Conservation (phyloP, 2,329 filamentous ascomycete genomes). For the Chaetomium olivaceum region DNA sequence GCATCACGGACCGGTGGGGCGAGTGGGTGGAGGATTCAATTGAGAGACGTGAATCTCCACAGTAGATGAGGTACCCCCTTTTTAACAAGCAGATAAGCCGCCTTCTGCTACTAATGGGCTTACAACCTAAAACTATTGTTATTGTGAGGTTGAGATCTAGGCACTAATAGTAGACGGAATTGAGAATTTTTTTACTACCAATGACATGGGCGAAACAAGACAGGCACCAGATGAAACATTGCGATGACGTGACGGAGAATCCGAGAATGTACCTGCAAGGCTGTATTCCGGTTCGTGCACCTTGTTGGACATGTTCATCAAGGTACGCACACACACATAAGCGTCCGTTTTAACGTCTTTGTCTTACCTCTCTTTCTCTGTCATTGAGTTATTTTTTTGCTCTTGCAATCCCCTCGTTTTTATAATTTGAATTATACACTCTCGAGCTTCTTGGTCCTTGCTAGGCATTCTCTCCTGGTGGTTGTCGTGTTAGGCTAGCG, state of each 20-base stretch:
- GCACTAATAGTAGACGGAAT: neutral
- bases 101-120: neutral
- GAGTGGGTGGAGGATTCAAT: neutral
- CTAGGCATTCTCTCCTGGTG: too few relatives aligned
- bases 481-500: neutral
- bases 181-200: neutral
- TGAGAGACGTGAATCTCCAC: too few relatives aligned
- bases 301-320: constrained; percentile 13
- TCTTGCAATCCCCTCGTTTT: neutral
- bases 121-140: too few relatives aligned
- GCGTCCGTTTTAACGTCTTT: neutral
- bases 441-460: neutral
- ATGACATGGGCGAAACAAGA: neutral
- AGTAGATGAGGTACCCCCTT: too few relatives aligned
- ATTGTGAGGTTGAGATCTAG: too few relatives aligned
- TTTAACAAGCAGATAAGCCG: too few relatives aligned
- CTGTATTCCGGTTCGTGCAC: constrained; percentile 8
- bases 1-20: neutral
- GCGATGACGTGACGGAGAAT: neutral
- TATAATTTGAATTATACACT: neutral
- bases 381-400: neutral
- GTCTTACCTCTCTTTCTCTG: neutral
- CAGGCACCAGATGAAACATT: neutral
- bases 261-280: neutral
- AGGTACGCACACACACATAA: constrained; percentile 10